Base-by-base conservation (phyloP, 2,329 filamentous ascomycete species). In the Fusarium sp. region DNA sequence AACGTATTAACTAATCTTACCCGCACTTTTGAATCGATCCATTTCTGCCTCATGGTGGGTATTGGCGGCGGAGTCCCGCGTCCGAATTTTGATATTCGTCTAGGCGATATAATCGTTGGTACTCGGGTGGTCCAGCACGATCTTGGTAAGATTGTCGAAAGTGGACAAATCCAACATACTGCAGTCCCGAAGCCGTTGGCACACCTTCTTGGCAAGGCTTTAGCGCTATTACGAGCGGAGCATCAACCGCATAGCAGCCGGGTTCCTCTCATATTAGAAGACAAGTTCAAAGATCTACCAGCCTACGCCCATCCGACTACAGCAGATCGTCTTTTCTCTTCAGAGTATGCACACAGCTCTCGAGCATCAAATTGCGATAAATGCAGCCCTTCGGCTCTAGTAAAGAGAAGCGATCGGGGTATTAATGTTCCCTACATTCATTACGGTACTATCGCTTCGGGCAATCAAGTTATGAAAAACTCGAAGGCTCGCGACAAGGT, bases 401-500 rank as follows among this genome's bases (percentile, higher is more conserved):
- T 49, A 7, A 0, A 11, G 28, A 28, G 45, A 13, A 9, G n/a
- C n/a, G n/a, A n/a, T n/a, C n/a, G n/a, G n/a, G n/a, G n/a, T n/a
- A n/a, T n/a, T n/a, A n/a, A n/a, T n/a, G n/a, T n/a, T n/a, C n/a
- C n/a, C n/a, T n/a, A 21, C 9, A 31, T 49, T 3, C 45, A 49
- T 4, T 49, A 49, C 11, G 26, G 45, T 3, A n/a, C 45, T 10
- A 49, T 49, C 3, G 45, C 45, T 3, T 49, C 26, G 9, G 26
- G 45, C 6, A 49, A 49, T 21, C 28, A 49, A n/a, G 45, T 49
- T 3, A 49, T 49, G 9, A 49, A 19, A 11, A 18, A 1, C 11
- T n/a, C 26, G 0, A 9, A 3, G 0, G 13, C 5, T 10, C 45
- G 45, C 12, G 45, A 49, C 3, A 12, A 0, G 1, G 21, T 31